Evolutionary conservation across 805 yeast genomes (phyloP).

Genomic region (Allodekkera sacchari): DNA sequence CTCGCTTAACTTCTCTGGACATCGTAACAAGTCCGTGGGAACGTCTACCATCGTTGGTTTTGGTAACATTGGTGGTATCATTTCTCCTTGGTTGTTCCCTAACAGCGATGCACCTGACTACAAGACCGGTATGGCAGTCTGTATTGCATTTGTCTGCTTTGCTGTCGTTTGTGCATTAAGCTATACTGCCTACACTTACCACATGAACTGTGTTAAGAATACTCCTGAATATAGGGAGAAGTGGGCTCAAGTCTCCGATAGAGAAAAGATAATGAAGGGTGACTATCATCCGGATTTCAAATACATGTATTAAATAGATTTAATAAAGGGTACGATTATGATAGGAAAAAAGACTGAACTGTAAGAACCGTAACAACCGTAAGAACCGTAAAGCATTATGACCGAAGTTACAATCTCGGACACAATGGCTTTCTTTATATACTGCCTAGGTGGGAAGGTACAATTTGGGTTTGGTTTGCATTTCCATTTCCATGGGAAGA

Average conservation of each 20-base stretch:
- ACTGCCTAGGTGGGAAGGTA: no score
- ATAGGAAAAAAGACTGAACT: no score
- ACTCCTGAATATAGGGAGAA: slow-evolving; percentile 19
- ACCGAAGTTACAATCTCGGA: no score
- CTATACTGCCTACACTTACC: slow-evolving; percentile 24
- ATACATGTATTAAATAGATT: slow-evolving; percentile 35
- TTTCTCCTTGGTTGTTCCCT: slow-evolving; percentile 51
- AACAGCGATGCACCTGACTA: slow-evolving; percentile 50
- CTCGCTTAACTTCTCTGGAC: slow-evolving; percentile 56
- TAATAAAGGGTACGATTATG: no score
- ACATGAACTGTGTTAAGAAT: slow-evolving; percentile 28
- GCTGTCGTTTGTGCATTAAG: slow-evolving; percentile 29
- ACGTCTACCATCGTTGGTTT: slow-evolving; percentile 55
- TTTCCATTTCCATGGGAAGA: no score
- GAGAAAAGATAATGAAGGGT: slow-evolving; percentile 24
- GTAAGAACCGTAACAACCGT: no score
- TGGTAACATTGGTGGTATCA: slow-evolving; percentile 69
- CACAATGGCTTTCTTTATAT: no score
- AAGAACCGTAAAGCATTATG: no score
- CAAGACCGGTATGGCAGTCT: slow-evolving; percentile 43
- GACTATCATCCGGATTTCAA: slow-evolving; percentile 36
- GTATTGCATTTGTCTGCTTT: slow-evolving; percentile 37
- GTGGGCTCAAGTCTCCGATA: slow-evolving; percentile 20
- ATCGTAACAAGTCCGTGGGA: slow-evolving; percentile 44
- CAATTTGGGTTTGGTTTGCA: no score